These are phyloP conservation scores for Cucurbita ficifolia DNA, from an alignment of 306 rosid species.

Conservation along the genomic window DNA sequence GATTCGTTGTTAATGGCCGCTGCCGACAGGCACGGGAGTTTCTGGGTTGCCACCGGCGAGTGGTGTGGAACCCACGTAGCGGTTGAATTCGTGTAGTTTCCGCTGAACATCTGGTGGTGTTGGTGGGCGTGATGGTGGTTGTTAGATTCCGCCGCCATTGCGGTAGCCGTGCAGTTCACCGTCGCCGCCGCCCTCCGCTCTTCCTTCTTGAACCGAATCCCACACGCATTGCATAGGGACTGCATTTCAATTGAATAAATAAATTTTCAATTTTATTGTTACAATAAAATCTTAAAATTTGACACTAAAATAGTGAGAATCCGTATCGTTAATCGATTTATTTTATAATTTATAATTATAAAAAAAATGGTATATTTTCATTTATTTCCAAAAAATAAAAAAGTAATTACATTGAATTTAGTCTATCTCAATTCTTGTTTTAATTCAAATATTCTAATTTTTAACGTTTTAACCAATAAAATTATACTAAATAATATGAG, in stretches of 20 bases:
- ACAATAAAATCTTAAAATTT: not conserved
- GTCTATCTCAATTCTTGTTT: too few species aligned
- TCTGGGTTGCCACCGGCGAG: slow-evolving; percentile 29
- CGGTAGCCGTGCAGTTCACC: not conserved
- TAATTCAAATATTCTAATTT: too few species aligned
- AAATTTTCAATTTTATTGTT: not conserved
- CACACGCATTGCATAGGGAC: slow-evolving; percentile 98
- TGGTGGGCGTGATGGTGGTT: not conserved
- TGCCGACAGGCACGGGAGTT: slow-evolving; percentile 43
- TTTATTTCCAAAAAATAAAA: not conserved
- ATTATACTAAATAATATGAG: too few species aligned
- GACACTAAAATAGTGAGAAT: not conserved
- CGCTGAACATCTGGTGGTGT: not conserved
- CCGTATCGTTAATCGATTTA: not conserved
- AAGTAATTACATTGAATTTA: not conserved
- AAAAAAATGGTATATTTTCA: too few species aligned
- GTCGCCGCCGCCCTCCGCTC: slow-evolving; percentile 32
- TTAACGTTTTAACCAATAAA: too few species aligned
- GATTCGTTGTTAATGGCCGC: slow-evolving; percentile 35
- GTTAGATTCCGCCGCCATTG: not conserved
- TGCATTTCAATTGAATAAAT: slow-evolving; percentile 9
- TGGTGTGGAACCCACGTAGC: not conserved
- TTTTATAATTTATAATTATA: not conserved
- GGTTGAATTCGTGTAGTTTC: not conserved
- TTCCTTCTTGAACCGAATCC: slow-evolving; percentile 91